Base-by-base conservation (phyloP, 192 early-diverging fungal genomes). In the Backusella psychrophila region DNA sequence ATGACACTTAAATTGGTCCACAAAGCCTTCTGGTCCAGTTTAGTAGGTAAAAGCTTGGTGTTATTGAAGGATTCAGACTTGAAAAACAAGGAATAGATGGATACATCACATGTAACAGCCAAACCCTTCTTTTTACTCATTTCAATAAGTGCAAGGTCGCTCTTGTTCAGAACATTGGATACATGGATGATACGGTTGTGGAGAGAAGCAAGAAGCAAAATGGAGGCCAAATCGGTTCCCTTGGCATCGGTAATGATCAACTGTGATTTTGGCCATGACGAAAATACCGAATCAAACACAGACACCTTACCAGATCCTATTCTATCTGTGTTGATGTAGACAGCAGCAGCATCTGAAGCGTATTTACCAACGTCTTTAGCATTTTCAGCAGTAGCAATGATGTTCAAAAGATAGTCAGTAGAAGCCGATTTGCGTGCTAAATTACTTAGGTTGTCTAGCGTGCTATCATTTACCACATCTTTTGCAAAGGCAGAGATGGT, bases 51-150 rank as follows among this genome's bases (percentile, higher is more conserved):
- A 21, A 87, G 46, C 33, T 79, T 74, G 26, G 81, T 84, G 35
- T 83, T 78, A 70, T 81, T 79, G 31, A 70, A 71, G 39, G 87
- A 87, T 29, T 85, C 85, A 5, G 78, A 83, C 8, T 89, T 85
- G 69, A 93, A 85, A 85, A 97, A 97, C 49, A 99, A 85, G n/a
- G 90, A 83, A 77, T 93, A 91, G 6, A 97, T 91, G 19, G 91
- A 88, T n/a, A 97, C 95, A 81, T 98, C 98, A 86, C 97, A 99
- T 6, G 96, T 96, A 53, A 97, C 94, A 33, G 83, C 75, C 14
- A 96, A 83, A 9, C 94, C 96, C 69, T 94, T 94, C 35, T 95
- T 89, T 84, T 96, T 97, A 76, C 88, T 90, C 76, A 97, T 89
- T 19, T 85, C 84, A 63, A 99, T 94, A 74, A 99, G 87, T 11